phyloP scores from a whole-genome alignment of 805 yeast species.

The Candida silvicultrix region DNA sequence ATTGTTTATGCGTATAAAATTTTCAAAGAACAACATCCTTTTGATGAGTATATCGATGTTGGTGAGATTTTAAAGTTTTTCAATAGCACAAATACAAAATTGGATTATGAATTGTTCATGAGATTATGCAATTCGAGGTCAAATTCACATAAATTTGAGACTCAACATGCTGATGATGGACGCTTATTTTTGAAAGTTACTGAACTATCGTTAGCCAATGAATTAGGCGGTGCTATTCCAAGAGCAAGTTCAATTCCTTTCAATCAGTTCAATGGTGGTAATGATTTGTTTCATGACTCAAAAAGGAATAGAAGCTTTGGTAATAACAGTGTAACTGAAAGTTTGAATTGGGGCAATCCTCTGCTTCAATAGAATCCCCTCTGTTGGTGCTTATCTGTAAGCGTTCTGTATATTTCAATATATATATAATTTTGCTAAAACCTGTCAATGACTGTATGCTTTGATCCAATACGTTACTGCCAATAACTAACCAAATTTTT shows the following conservation, averaged over 20 bases:
- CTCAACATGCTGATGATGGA: neutral
- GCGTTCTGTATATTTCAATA: too few species aligned
- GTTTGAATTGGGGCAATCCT: slow-evolving; percentile 1
- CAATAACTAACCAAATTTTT: too few species aligned
- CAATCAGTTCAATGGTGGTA: neutral
- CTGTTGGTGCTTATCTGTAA: too few species aligned
- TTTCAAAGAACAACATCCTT: neutral
- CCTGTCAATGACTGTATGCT: too few species aligned
- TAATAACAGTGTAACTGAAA: neutral
- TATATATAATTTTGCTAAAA: too few species aligned
- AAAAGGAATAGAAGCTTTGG: neutral
- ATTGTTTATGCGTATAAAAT: slow-evolving; percentile 6
- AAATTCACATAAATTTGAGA: slow-evolving; percentile 6
- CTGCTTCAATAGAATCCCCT: neutral
- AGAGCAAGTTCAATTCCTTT: slow-evolving; percentile 1
- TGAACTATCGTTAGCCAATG: neutral
- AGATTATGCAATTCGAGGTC: slow-evolving; percentile 10
- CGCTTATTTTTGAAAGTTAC: neutral
- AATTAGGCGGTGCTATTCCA: neutral
- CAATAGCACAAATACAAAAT: neutral
- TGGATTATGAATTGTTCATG: slow-evolving; percentile 5
- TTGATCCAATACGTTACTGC: too few species aligned
- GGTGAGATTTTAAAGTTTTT: too few species aligned
- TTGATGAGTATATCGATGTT: neutral
- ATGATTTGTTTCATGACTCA: neutral